Conservation (phyloP, 345 rosid genomes). For the Turnera subulata region DNA sequence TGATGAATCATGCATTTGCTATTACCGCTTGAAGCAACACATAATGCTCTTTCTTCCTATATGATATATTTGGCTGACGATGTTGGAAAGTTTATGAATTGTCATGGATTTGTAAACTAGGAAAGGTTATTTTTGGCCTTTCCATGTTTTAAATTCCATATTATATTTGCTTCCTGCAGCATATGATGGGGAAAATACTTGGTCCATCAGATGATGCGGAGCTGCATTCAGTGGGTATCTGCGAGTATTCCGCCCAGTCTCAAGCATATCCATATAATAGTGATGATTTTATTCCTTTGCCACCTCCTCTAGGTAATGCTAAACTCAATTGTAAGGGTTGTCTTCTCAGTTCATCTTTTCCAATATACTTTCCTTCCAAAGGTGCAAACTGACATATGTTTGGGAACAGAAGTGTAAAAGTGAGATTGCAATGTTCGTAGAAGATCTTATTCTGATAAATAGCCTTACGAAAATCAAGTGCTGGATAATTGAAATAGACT, state of each 20-base stretch:
- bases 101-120: background rate
- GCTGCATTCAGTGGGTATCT: constrained; percentile 10
- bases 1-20: background rate
- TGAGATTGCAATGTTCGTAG: background rate
- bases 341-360: background rate
- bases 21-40: background rate
- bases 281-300: constrained; percentile 44
- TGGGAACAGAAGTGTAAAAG: background rate
- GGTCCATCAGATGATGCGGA: constrained; percentile 14
- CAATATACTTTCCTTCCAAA: background rate
- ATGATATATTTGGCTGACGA: background rate
- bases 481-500: too few species aligned
- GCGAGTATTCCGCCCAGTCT: constrained; percentile 15
- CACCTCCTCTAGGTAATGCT: constrained; percentile 48
- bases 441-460: too few species aligned
- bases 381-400: background rate
- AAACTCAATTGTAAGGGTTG: background rate
- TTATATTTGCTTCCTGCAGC: constrained; percentile 25
- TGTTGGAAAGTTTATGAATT: background rate
- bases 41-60: background rate
- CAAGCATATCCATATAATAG: constrained; percentile 10
- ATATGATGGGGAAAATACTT: constrained; percentile 8
- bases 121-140: constrained; percentile 1
- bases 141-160: background rate
- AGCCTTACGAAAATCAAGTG: too few species aligned